phyloP scores from a whole-genome alignment of 306 rosid species.

The Casuarina glauca region DNA sequence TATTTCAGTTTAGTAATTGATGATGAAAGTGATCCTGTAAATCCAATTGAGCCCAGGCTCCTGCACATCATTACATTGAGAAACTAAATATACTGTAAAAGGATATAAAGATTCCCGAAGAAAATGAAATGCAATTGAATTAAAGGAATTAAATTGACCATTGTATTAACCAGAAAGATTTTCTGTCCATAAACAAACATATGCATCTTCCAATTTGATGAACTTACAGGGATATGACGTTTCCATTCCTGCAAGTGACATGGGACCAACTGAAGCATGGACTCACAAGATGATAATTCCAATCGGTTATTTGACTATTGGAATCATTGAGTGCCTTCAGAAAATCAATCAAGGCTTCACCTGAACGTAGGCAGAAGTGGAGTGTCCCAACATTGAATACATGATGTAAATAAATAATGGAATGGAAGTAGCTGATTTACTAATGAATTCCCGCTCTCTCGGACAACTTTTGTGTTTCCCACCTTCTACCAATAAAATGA shows the following conservation, averaged over 20 bases:
- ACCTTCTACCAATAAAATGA: background rate
- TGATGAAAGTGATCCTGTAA: conserved; percentile 78
- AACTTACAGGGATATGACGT: conserved; percentile 87
- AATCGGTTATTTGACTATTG: conserved; percentile 53
- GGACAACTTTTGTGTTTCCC: background rate
- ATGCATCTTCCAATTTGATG: conserved; percentile 12
- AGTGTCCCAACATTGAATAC: background rate
- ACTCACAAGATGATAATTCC: conserved; percentile 70
- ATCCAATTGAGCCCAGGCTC: conserved; percentile 71
- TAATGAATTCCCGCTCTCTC: background rate
- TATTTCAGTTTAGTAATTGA: conserved; percentile 68
- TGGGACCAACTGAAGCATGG: conserved; percentile 93
- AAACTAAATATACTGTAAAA: conserved; percentile 30
- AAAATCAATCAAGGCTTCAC: conserved; percentile 71
- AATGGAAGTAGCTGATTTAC: background rate
- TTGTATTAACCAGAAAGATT: background rate
- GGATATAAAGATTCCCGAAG: background rate
- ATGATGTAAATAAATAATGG: background rate
- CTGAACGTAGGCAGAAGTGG: conserved; percentile 44
- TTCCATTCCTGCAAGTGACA: conserved; percentile 65
- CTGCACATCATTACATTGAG: conserved; percentile 45
- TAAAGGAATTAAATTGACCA: conserved; percentile 10
- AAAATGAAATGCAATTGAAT: conserved; percentile 6
- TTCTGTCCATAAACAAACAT: background rate
- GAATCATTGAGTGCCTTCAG: conserved; percentile 68